Evolutionary conservation across 768 basidiomycete genomes (phyloP).

Genomic region (Cystobasidium onofrii): DNA sequence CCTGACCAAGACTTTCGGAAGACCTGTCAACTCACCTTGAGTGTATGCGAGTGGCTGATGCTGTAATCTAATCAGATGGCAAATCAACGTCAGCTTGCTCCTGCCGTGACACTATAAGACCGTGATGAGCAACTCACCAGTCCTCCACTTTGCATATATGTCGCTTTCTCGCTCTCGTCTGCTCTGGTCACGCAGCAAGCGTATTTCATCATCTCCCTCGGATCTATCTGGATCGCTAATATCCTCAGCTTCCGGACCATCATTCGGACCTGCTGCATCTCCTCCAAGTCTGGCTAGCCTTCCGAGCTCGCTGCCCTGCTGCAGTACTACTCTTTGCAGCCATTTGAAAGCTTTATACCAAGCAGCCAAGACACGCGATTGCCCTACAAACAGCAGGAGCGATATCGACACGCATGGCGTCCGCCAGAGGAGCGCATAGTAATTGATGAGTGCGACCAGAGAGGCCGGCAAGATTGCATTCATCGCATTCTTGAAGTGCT

Average conservation of each 20-base stretch:
- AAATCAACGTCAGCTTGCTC: neutral
- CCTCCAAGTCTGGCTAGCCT: neutral
- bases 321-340: constrained; percentile 2
- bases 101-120: too few relatives aligned
- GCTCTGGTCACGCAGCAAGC: neutral
- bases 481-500: too few relatives aligned
- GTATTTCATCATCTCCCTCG: neutral
- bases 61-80: constrained; percentile 7
- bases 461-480: neutral
- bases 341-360: constrained; percentile 21
- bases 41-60: constrained; percentile 14
- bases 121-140: constrained; percentile 12
- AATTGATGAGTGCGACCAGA: constrained; percentile 6
- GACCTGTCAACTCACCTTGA: neutral
- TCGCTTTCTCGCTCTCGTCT: neutral
- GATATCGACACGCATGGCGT: neutral
- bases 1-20: neutral
- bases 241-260: constrained; percentile 1
- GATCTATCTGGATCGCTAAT: constrained; percentile 8
- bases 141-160: constrained; percentile 7
- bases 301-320: neutral
- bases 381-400: neutral
- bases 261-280: neutral
- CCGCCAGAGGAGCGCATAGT: constrained; percentile 14
- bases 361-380: neutral